Base-by-base conservation (phyloP, 176 grass and related monocot species). In the Oryza glaberrima region DNA sequence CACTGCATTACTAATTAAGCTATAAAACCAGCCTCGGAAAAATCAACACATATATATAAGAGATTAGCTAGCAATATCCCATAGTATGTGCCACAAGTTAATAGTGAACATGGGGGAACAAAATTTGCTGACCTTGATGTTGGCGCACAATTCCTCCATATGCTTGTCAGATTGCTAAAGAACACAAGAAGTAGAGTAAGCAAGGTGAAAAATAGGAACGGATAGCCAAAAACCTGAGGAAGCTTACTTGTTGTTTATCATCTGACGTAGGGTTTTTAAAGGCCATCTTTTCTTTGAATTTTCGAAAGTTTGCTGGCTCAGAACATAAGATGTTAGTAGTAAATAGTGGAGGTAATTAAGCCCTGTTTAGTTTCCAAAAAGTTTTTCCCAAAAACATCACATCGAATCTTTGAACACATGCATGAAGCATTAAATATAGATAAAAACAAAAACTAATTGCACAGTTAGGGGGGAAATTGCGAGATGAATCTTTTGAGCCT, bases 241-340 rank as follows among this genome's bases (percentile, higher is more conserved):
- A 65, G 30, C 75, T 86, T 89, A 95, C 96, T 81, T 95, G 48
- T 67, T 85, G 48, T 67, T 85, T 94, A 86, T 88, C 88, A 65
- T 91, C 85, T 48, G 67, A 43, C 13, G 79, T 15, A 51, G 89
- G 82, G 91, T 86, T 95, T 81, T 94, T 90, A 1, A 88, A 32
- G 12, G 69, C 51, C 87, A 95, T 95, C 71, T 90, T 92, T 82
- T 98, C 93, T 81, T 98, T 98, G 68, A 95, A 98, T 85, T 98
- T 98, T 32, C 91, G 86, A 75, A 94, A 86, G 87, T 90, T 98
- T 32, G 89, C 94, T 97, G 84, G 58, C 58, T 81, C 23, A 35
- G 78, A 92, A 79, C 13, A 47, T 58, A 81, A 46, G 78, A 83
- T 25, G 45, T 56, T 12, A 85, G 67, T 46, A 49, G 46, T 11